phyloP scores from a whole-genome alignment of 257 asterid species.

The Anisodus tanguticus region DNA sequence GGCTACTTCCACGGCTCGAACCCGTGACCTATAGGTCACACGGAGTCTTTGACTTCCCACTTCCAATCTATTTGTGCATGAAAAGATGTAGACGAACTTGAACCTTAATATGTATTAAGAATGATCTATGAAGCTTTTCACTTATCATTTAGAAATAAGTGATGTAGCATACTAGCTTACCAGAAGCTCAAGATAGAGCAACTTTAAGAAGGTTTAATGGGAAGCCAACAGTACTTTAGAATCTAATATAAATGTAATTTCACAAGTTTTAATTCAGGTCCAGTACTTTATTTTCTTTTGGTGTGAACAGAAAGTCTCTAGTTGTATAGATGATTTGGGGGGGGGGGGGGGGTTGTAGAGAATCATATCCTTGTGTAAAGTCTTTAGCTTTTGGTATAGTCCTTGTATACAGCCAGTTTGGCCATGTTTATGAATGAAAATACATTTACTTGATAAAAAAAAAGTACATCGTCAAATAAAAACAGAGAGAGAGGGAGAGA shows the following conservation, averaged over 20 bases:
- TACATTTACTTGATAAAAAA: too few relatives aligned
- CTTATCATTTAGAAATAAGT: not conserved
- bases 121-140: not conserved
- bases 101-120: not conserved
- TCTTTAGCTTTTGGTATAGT: too few relatives aligned
- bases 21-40: too few relatives aligned
- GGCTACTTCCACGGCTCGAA: too few relatives aligned
- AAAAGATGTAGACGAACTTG: not conserved
- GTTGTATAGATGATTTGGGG: too few relatives aligned
- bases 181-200: not conserved
- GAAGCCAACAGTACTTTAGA: not conserved
- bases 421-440: too few relatives aligned
- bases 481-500: not conserved
- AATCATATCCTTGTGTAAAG: too few relatives aligned
- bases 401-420: too few relatives aligned
- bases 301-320: too few relatives aligned
- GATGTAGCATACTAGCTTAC: not conserved
- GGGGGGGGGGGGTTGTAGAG: too few relatives aligned
- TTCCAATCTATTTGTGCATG: not conserved
- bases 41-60: not conserved
- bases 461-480: not conserved
- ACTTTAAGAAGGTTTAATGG: not conserved
- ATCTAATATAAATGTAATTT: not conserved
- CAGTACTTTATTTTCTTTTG: not conserved
- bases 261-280: not conserved